Evolutionary conservation across 1,284 basidiomycete genomes (phyloP).

Genomic region (Puccinia hordei): DNA sequence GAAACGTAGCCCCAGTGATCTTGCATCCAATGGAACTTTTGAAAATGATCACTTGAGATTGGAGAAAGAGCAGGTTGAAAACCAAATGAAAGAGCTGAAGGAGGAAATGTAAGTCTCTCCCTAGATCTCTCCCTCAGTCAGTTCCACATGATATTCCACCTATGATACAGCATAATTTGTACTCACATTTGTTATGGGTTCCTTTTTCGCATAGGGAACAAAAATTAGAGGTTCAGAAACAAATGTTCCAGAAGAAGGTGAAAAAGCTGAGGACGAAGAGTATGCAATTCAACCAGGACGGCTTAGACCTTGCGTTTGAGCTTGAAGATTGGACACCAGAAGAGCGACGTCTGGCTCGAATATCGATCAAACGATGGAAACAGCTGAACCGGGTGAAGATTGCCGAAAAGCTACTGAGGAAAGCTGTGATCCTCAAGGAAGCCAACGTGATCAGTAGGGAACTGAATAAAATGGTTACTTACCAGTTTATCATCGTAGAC

Average conservation of each 20-base stretch:
- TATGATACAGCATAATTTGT: background rate
- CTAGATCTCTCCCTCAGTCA: background rate
- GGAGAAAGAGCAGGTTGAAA: slow-evolving; percentile 76
- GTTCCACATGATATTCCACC: background rate
- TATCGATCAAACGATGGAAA: slow-evolving; percentile 81
- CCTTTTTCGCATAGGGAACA: slow-evolving; percentile 63
- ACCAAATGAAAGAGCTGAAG: slow-evolving; percentile 67
- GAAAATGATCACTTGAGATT: slow-evolving; percentile 90
- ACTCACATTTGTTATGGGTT: slow-evolving; percentile 6
- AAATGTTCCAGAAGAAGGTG: slow-evolving; percentile 54
- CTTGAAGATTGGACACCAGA: slow-evolving; percentile 76
- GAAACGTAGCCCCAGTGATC: slow-evolving; percentile 55
- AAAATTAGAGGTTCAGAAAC: slow-evolving; percentile 54
- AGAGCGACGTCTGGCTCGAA: slow-evolving; percentile 73
- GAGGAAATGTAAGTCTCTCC: slow-evolving; percentile 43
- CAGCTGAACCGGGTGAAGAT: slow-evolving; percentile 80
- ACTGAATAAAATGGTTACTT: slow-evolving; percentile 78
- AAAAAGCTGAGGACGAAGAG: slow-evolving; percentile 72
- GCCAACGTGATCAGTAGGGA: slow-evolving; percentile 91
- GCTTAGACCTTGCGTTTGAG: slow-evolving; percentile 67
- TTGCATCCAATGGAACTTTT: background rate
- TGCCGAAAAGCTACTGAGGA: slow-evolving; percentile 82
- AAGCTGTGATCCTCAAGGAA: slow-evolving; percentile 86
- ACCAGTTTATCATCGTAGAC: slow-evolving; percentile 87
- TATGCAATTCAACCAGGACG: slow-evolving; percentile 65